These are phyloP conservation scores for Aspergillus fumigatiaffinis DNA, from an alignment of 2,329 filamentous ascomycete species.

Conservation along the genomic window DNA sequence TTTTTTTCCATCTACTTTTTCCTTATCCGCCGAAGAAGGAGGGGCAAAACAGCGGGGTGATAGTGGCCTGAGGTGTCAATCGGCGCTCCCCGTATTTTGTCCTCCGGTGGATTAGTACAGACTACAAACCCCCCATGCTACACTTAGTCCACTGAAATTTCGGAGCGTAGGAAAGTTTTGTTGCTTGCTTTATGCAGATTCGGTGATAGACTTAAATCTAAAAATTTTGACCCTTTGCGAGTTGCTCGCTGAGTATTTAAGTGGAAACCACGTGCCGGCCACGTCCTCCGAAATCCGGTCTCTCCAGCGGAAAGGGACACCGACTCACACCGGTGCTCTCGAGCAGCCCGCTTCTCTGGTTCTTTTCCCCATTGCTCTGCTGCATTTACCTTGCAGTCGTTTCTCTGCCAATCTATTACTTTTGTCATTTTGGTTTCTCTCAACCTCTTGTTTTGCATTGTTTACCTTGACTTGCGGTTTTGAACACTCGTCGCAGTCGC, in stretches of 20 bases:
- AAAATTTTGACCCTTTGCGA: background rate
- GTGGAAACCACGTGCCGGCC: slow-evolving; percentile 22
- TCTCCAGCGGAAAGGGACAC: slow-evolving; percentile 19
- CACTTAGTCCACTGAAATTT: background rate
- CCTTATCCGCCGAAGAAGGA: slow-evolving; percentile 9
- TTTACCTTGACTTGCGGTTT: slow-evolving; percentile 1
- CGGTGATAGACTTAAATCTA: background rate
- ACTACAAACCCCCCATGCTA: background rate
- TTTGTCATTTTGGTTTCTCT: slow-evolving; percentile 3
- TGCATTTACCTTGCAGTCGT: slow-evolving; percentile 3
- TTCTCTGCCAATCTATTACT: slow-evolving; percentile 4
- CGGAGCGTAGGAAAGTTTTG: background rate
- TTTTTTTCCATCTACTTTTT: slow-evolving; percentile 6
- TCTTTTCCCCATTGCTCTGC: background rate
- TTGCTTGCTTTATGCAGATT: background rate
- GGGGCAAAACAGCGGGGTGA: slow-evolving; percentile 18
- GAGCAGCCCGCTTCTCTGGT: slow-evolving; percentile 4
- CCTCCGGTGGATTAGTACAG: background rate
- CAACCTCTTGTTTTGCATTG: slow-evolving; percentile 2
- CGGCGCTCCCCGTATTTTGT: background rate
- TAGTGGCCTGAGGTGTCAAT: background rate
- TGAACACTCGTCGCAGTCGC: background rate
- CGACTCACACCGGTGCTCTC: slow-evolving; percentile 8
- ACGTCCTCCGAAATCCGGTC: slow-evolving; percentile 25
- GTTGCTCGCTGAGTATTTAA: background rate